phyloP scores from a whole-genome alignment of 176 grass and related monocot species.

The Cenchrus fungigraminus region DNA sequence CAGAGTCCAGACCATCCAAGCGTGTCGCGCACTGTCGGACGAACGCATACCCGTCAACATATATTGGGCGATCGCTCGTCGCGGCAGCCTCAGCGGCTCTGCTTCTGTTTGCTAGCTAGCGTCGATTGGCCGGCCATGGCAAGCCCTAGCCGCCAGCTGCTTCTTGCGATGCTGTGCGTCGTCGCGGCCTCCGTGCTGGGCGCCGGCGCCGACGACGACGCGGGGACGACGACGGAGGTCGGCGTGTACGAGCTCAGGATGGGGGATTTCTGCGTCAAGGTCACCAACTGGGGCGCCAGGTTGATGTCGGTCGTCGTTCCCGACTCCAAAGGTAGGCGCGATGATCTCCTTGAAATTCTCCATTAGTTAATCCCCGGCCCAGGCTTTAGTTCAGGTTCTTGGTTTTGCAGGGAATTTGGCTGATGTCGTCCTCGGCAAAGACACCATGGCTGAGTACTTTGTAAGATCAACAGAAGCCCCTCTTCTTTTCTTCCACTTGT shows the following conservation, averaged over 20 bases:
- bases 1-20: background rate
- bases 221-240: conserved; percentile 37
- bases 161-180: conserved; percentile 44
- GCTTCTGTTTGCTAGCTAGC: background rate
- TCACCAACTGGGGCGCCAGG: conserved; percentile 82
- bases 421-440: conserved; percentile 81
- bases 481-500: background rate
- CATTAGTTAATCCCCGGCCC: no score
- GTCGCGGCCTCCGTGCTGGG: conserved; percentile 16
- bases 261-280: conserved; percentile 77
- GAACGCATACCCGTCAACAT: background rate
- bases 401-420: conserved; percentile 61
- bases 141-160: conserved; percentile 17
- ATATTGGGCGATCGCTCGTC: background rate
- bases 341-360: background rate
- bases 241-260: conserved; percentile 68
- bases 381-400: background rate
- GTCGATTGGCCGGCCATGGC: background rate
- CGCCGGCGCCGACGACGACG: conserved; percentile 6
- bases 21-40: background rate
- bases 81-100: background rate
- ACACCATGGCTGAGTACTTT: conserved; percentile 69
- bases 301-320: conserved; percentile 67
- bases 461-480: conserved; percentile 46
- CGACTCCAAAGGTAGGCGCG: conserved; percentile 61